Percentiles rank a stretch among this genome's conserved stretches.
Conservation (phyloP, 225 moss, liverwort and hornwort species). For the Takakia lepidozioides region DNA sequence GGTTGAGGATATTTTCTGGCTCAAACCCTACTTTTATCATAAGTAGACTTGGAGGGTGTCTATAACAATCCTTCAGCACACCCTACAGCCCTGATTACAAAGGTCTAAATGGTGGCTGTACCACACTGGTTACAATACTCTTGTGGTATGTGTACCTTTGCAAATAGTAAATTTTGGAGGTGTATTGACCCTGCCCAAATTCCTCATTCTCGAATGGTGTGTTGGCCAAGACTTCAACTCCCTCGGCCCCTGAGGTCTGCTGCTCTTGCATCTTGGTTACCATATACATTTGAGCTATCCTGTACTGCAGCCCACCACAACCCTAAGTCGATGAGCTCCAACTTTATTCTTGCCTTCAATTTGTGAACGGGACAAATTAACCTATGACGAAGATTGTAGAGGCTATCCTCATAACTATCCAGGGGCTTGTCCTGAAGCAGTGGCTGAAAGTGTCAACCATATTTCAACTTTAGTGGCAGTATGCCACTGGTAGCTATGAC, state of each 20-base stretch:
- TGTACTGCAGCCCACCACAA: constrained; percentile 59
- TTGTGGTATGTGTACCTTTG: too few relatives aligned
- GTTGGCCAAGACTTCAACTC: constrained; percentile 81
- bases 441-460: neutral
- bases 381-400: neutral
- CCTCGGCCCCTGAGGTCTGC: constrained; percentile 76
- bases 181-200: constrained; percentile 81
- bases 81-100: too few relatives aligned
- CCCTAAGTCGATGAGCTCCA: constrained; percentile 7
- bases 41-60: too few relatives aligned
- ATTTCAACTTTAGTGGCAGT: neutral
- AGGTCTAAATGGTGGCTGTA: too few relatives aligned
- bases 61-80: too few relatives aligned
- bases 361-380: neutral
- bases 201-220: constrained; percentile 80
- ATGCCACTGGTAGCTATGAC: too few relatives aligned
- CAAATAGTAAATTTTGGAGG: constrained; percentile 88
- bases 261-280: constrained; percentile 89
- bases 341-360: neutral
- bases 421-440: neutral
- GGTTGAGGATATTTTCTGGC: too few relatives aligned
- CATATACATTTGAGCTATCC: constrained; percentile 95
- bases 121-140: too few relatives aligned
- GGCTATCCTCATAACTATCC: too few relatives aligned
- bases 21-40: too few relatives aligned